Conservation (phyloP, 192 early-diverging fungal species). For the Physocladia obscura region DNA sequence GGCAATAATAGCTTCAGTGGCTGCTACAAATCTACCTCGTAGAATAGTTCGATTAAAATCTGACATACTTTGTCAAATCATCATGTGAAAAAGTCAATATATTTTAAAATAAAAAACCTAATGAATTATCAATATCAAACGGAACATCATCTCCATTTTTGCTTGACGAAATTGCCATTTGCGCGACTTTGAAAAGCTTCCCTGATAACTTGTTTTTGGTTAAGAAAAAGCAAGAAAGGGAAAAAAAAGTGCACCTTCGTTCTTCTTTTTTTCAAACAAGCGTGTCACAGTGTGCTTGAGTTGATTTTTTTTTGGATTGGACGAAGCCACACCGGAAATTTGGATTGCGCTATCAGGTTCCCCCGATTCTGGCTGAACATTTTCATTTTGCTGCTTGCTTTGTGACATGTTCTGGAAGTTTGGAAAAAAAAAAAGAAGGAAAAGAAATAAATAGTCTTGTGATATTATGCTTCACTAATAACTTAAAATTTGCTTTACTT, state of each 20-base stretch:
- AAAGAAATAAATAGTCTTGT: no score
- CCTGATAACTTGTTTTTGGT: background rate
- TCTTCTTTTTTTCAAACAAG: background rate
- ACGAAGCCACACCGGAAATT: no score
- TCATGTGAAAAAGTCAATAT: background rate
- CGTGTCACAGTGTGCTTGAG: no score
- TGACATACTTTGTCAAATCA: background rate
- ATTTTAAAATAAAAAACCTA: background rate
- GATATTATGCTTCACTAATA: no score
- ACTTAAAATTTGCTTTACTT: no score
- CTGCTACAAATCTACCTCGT: background rate
- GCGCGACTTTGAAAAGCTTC: background rate
- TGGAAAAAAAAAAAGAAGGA: no score
- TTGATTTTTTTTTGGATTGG: no score
- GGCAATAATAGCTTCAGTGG: conserved; percentile 4
- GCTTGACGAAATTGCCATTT: background rate
- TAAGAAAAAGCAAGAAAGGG: background rate
- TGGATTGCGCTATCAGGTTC: no score
- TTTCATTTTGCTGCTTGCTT: no score
- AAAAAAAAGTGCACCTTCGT: background rate
- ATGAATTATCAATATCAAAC: background rate
- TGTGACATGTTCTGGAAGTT: no score
- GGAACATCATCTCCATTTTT: background rate
- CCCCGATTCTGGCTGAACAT: no score
- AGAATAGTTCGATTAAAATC: background rate